Evolutionary conservation across 1,139 yeast genomes (phyloP), one percentile per base, ranked within the genome.

Genomic region (Tardiomyces blankii): DNA sequence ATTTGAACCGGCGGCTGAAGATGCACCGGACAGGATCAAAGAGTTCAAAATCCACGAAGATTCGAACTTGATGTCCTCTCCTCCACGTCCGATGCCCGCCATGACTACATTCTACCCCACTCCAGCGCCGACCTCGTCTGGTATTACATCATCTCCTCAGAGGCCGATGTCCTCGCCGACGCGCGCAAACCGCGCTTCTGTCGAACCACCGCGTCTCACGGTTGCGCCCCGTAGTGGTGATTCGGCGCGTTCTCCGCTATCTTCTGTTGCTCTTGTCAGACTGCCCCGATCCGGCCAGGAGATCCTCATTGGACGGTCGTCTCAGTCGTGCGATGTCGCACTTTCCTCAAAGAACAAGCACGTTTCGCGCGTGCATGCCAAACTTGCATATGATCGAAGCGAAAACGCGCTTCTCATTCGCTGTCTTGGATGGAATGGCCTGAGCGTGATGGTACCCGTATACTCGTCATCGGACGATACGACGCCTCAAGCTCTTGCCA

Each of bases 381-480:
- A 62, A 14, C 55, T 75, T 1, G 57, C 61, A 14, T 70, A 62
- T 49, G 51, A 59, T 38, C 44, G 51, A 13, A 53, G 48, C 1
- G 49, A 51, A 4, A 48, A 60, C 18, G 45, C 59, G n/a, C 46
- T 67, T 8, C 52, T 51, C 6, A 61, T 83, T 46, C 72, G 70
- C 42, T 84, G 93, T 58, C 58, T 77, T 49, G 93, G 94, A 1
- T 74, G 77, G 66, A 84, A 84, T 57, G 93, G 93, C 3, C 65
- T 81, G 48, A 76, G 75, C 18, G 72, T 83, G 33, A 70, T 75
- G 11, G 72, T 83, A 42, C 89, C 89, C 1, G 64, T 64, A 18
- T 52, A 53, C 21, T 59, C 60, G 14, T 27, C 42, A 3, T 28
- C 42, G n/a, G 35, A 30, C 35, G 35, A 30, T 11, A 30, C 35